Evolutionary conservation across 2,329 filamentous ascomycete genomes (phyloP).

Genomic region (Mycosphaerella sp.): DNA sequence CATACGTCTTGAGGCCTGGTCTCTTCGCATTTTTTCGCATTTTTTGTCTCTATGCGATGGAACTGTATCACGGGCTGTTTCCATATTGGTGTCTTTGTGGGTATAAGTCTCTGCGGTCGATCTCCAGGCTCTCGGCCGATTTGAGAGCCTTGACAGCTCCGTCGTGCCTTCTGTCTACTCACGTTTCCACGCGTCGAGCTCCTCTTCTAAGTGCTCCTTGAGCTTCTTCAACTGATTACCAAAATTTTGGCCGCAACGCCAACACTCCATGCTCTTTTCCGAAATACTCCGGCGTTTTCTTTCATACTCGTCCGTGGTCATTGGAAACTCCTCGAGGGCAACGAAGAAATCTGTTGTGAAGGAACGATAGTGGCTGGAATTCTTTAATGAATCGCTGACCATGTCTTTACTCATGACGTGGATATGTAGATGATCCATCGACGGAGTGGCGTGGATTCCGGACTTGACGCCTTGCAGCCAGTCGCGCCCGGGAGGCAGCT

Average conservation of each 20-base stretch:
- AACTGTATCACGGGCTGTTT: neutral
- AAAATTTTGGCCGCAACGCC: constrained; percentile 73
- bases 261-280: constrained; percentile 62
- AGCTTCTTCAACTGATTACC: constrained; percentile 65
- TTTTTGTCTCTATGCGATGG: neutral
- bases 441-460: constrained; percentile 80
- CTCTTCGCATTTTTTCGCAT: neutral
- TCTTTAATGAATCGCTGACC: constrained; percentile 63
- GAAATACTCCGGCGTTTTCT: constrained; percentile 54
- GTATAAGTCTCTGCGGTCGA: neutral
- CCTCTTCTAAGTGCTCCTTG: constrained; percentile 66
- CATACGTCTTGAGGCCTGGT: neutral
- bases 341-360: constrained; percentile 85
- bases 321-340: constrained; percentile 68
- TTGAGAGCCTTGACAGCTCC: neutral
- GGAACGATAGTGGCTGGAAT: constrained; percentile 85
- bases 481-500: constrained; percentile 65
- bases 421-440: constrained; percentile 87
- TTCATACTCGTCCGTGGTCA: constrained; percentile 59
- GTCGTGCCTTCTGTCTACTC: constrained; percentile 39
- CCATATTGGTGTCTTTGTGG: neutral
- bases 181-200: constrained; percentile 69
- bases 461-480: constrained; percentile 68
- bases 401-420: constrained; percentile 81
- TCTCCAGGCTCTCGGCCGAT: neutral